These are phyloP conservation scores for Hypoxylon sp. DNA, from an alignment of 2,329 filamentous ascomycete species.

Conservation along the genomic window DNA sequence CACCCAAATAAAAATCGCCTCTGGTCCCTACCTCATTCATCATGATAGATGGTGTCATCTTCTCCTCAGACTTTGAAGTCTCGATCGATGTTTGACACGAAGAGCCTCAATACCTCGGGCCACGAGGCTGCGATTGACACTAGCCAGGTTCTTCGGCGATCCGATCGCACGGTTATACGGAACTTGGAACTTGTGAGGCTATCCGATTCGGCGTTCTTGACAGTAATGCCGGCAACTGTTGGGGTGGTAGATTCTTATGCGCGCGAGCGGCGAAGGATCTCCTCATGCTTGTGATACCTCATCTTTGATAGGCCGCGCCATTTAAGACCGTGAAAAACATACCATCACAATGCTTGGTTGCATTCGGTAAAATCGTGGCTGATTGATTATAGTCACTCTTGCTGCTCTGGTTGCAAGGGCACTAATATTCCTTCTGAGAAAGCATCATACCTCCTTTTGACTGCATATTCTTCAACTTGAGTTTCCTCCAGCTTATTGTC, in stretches of 20 bases:
- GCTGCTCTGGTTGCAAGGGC: constrained; percentile 17
- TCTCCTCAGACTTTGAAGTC: constrained; percentile 21
- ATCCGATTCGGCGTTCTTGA: constrained; percentile 25
- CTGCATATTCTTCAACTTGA: constrained; percentile 31
- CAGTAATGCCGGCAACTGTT: constrained; percentile 30
- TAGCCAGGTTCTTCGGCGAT: constrained; percentile 15
- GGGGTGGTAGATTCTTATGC: constrained; percentile 39
- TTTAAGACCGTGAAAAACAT: constrained; percentile 41
- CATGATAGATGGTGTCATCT: constrained; percentile 41
- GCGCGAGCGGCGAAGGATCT: constrained; percentile 42
- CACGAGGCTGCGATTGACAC: constrained; percentile 32
- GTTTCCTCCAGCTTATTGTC: constrained; percentile 31
- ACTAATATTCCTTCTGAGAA: constrained; percentile 21
- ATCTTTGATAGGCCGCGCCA: constrained; percentile 35
- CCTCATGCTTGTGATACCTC: constrained; percentile 38
- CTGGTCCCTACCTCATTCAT: constrained; percentile 39
- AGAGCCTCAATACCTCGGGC: constrained; percentile 39
- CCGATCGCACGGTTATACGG: constrained; percentile 20
- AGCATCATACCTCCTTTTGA: constrained; percentile 33
- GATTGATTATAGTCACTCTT: constrained; percentile 28
- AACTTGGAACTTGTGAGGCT: constrained; percentile 16
- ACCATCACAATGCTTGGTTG: constrained; percentile 32
- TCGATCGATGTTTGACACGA: constrained; percentile 24
- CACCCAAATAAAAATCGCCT: constrained; percentile 42
- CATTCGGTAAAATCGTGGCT: constrained; percentile 41